Evolutionary conservation across 116 monocot genomes (phyloP).

Genomic region (Phalaenopsis hybrid): DNA sequence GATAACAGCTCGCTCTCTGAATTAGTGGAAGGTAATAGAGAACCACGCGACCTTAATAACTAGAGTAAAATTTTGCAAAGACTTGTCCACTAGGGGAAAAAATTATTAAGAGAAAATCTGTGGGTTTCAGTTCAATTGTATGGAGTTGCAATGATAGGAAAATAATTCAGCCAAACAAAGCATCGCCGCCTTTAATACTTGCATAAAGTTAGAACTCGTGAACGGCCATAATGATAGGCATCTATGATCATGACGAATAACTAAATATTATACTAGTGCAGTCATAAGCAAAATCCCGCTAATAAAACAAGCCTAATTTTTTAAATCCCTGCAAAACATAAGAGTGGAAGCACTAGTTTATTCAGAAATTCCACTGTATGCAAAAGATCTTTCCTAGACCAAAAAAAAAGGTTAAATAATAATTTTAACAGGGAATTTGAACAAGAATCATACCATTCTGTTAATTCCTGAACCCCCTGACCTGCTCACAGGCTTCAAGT

Average conservation of each 20-base stretch:
- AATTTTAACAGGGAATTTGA: background rate
- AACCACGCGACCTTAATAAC: background rate
- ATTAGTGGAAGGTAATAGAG: background rate
- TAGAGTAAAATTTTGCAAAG: no score
- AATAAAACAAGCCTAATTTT: no score
- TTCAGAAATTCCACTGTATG: background rate
- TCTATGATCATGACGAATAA: background rate
- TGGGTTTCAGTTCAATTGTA: no score
- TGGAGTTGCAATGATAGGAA: no score
- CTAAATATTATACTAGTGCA: background rate
- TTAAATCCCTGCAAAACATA: no score
- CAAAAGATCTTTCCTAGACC: background rate
- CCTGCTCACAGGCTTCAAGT: slow-evolving; percentile 1
- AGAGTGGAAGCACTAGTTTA: no score
- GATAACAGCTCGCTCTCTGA: background rate
- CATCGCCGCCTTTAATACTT: background rate
- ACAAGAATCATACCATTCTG: slow-evolving; percentile 17
- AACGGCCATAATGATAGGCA: background rate
- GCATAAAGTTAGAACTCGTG: background rate
- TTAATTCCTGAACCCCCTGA: slow-evolving; percentile 6
- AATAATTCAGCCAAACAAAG: background rate
- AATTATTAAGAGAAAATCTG: no score
- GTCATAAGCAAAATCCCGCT: no score
- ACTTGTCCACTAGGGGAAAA: no score
- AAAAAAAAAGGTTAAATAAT: background rate